Conservation (phyloP, 495 filamentous ascomycete genomes). For the Filosporella fistucella region DNA sequence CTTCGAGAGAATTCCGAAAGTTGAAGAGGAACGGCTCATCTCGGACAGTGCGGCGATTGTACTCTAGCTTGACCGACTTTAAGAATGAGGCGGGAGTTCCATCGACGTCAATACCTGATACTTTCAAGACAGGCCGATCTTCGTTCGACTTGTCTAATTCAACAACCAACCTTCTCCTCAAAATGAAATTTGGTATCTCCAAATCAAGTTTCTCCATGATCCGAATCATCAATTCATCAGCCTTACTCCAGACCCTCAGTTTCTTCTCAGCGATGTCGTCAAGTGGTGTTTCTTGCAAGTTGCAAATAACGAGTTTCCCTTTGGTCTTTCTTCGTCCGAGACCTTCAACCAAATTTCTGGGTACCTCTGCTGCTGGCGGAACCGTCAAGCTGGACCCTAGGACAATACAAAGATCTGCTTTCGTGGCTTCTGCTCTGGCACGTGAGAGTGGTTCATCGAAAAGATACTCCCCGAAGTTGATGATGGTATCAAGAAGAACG, state of each 20-base stretch:
- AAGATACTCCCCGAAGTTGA: slow-evolving; percentile 39
- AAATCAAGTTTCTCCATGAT: slow-evolving; percentile 36
- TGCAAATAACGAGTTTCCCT: slow-evolving; percentile 38
- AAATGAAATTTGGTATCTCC: slow-evolving; percentile 31
- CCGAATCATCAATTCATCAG: slow-evolving; percentile 33
- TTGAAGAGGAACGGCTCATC: slow-evolving; percentile 35
- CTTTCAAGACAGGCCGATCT: slow-evolving; percentile 20
- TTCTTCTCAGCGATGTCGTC: slow-evolving; percentile 25
- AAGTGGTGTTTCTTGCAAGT: slow-evolving; percentile 38
- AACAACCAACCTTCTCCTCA: slow-evolving; percentile 27
- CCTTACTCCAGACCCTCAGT: slow-evolving; percentile 27
- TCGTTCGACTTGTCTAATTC: slow-evolving; percentile 20
- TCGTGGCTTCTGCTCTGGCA: slow-evolving; percentile 30
- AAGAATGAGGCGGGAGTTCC: slow-evolving; percentile 40
- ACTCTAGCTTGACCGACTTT: slow-evolving; percentile 30
- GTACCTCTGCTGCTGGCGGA: slow-evolving; percentile 35
- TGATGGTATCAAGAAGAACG: slow-evolving; percentile 35
- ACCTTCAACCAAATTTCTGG: too few relatives aligned
- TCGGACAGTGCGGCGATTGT: slow-evolving; percentile 28
- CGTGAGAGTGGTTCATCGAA: slow-evolving; percentile 24
- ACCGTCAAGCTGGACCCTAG: slow-evolving; percentile 42
- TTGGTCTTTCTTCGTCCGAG: slow-evolving; percentile 25
- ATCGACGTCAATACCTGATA: slow-evolving; percentile 36
- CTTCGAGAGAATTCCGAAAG: slow-evolving; percentile 27
- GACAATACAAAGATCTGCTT: slow-evolving; percentile 38